Conservation (phyloP, 2,329 filamentous ascomycete species). For the Ceratocystiopsis minuta region DNA sequence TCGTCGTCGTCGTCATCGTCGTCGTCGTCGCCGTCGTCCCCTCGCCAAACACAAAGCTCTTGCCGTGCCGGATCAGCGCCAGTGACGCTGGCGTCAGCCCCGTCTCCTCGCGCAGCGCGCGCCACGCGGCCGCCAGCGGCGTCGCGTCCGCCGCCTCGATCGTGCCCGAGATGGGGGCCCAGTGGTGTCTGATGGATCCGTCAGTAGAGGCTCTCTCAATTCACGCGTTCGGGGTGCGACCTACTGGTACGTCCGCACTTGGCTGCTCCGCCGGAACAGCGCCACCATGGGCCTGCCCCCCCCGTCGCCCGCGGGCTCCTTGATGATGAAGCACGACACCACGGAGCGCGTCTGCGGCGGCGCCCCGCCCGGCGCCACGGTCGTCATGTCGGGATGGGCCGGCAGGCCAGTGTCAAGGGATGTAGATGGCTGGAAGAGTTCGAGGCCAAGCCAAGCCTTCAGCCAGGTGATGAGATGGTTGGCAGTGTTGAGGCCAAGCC, state of each 20-base stretch:
- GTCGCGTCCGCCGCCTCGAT: constrained; percentile 34
- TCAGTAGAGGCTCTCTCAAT: constrained; percentile 18
- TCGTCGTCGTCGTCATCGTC: too few relatives aligned
- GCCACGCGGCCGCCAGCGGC: constrained; percentile 38
- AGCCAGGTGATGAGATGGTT: too few relatives aligned
- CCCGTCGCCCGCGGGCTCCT: constrained; percentile 19
- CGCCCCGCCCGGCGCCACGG: too few relatives aligned
- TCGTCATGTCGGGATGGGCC: too few relatives aligned
- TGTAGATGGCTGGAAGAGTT: too few relatives aligned
- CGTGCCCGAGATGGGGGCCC: constrained; percentile 44
- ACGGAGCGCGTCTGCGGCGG: constrained; percentile 22
- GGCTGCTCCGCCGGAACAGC: constrained; percentile 41
- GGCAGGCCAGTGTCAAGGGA: too few relatives aligned
- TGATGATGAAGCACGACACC: constrained; percentile 33
- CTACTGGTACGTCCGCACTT: constrained; percentile 43
- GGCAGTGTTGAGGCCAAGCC: too few relatives aligned
- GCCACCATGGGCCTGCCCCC: constrained; percentile 29
- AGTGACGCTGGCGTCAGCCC: constrained; percentile 28
- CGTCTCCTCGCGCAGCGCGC: constrained; percentile 47
- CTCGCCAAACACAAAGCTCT: constrained; percentile 39
- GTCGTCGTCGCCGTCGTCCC: constrained; percentile 30
- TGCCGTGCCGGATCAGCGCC: constrained; percentile 35
- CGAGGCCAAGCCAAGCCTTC: too few relatives aligned
- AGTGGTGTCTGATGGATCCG: constrained; percentile 25
- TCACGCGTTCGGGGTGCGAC: too few relatives aligned